A percentile compares a stretch with the other conserved stretches of the same genome.
These are phyloP conservation scores for Leptographium lundbergii DNA, from an alignment of 2,329 filamentous ascomycete species.

Conservation along the genomic window DNA sequence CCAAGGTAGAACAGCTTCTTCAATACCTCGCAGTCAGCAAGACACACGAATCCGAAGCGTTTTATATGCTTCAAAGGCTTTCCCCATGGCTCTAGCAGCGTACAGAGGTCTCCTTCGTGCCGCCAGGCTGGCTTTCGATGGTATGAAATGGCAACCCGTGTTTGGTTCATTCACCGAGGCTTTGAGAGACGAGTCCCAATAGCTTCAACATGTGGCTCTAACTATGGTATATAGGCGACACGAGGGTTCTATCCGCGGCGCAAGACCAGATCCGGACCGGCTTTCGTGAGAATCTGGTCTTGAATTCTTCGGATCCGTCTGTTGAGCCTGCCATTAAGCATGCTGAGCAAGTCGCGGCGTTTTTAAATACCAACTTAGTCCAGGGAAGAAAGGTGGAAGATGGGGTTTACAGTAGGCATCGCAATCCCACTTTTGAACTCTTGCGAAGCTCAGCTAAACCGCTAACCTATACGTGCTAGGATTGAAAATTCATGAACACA, in stretches of 20 bases:
- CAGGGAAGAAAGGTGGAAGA: slow-evolving; percentile 53
- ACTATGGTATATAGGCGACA: slow-evolving; percentile 6
- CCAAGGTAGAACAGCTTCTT: background rate
- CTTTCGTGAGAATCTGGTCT: slow-evolving; percentile 56
- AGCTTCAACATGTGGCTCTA: background rate
- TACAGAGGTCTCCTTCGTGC: slow-evolving; percentile 77
- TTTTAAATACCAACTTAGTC: slow-evolving; percentile 75
- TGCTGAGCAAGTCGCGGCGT: slow-evolving; percentile 68
- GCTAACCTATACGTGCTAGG: slow-evolving; percentile 36
- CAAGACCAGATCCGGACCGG: slow-evolving; percentile 56
- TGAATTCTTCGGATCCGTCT: slow-evolving; percentile 45
- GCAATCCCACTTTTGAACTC: background rate
- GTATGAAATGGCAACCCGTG: slow-evolving; percentile 28
- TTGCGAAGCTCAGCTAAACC: background rate
- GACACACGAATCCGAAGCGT: background rate
- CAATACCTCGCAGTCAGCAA: background rate
- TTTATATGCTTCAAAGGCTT: background rate
- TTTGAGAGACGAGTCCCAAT: background rate
- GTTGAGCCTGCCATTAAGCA: slow-evolving; percentile 56
- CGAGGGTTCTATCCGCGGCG: slow-evolving; percentile 53
- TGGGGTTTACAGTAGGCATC: slow-evolving; percentile 44
- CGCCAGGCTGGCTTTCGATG: slow-evolving; percentile 69
- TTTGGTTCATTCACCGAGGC: background rate
- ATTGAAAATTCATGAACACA: slow-evolving; percentile 79
- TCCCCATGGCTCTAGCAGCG: slow-evolving; percentile 53